Percentiles rank a stretch among this genome's conserved stretches.
phyloP scores from a whole-genome alignment of 179 eudicot species.

The Corrigiola litoralis region DNA sequence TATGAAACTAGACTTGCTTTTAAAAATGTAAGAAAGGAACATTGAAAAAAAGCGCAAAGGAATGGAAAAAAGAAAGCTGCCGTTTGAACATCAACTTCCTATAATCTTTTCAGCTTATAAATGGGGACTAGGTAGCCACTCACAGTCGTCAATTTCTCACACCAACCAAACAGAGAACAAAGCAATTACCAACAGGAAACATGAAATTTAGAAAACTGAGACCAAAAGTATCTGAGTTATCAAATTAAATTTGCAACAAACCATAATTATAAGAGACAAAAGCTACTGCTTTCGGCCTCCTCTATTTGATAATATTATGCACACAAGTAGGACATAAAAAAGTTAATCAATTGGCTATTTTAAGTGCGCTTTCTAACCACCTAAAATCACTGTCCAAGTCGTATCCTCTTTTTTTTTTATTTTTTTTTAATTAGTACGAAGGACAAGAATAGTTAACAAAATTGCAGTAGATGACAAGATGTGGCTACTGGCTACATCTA shows the following conservation, averaged over 20 bases:
- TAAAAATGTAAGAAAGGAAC: background rate
- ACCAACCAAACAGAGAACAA: constrained; percentile 17
- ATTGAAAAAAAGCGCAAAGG: background rate
- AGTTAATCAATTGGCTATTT: constrained; percentile 10
- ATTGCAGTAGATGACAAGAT: background rate
- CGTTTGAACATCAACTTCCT: background rate
- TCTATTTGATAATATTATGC: background rate
- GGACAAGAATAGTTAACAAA: constrained; percentile 5
- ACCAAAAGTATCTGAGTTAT: constrained; percentile 1
- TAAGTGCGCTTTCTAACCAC: constrained; percentile 15
- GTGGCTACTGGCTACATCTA: background rate
- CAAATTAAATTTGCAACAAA: constrained; percentile 15
- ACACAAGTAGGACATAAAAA: background rate
- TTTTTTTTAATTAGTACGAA: background rate
- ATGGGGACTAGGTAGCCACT: constrained; percentile 1
- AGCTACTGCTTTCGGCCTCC: constrained; percentile 12
- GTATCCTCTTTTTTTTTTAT: too few relatives aligned
- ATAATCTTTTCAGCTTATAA: background rate
- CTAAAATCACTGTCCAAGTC: background rate
- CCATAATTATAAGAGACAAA: constrained; percentile 9
- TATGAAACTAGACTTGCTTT: too few relatives aligned
- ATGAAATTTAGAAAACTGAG: background rate
- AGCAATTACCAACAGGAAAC: background rate
- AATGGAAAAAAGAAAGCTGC: background rate
- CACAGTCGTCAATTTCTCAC: background rate